Conservation (phyloP, 2,329 filamentous ascomycete genomes). For the Penicillium sp. region DNA sequence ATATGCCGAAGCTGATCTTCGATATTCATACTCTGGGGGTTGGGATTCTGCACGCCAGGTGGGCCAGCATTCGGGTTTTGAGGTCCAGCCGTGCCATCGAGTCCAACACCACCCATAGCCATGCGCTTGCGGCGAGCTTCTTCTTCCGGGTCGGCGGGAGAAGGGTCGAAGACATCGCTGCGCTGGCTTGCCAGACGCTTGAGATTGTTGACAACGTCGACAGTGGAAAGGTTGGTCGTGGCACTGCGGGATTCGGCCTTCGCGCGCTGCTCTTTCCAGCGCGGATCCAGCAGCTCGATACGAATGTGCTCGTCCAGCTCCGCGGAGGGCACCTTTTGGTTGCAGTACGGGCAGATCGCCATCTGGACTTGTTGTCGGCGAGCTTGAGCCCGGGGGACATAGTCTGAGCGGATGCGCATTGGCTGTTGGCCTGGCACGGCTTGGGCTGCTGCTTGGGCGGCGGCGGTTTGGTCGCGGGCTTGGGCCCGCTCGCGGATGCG, state of each 20-base stretch:
- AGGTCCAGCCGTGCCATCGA: conserved; percentile 28
- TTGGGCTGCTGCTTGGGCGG: conserved; percentile 75
- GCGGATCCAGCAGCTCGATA: conserved; percentile 89
- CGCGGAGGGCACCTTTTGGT: conserved; percentile 79
- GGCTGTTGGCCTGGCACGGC: conserved; percentile 56
- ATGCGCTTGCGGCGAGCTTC: conserved; percentile 74
- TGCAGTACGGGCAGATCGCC: conserved; percentile 87
- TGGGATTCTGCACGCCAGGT: conserved; percentile 26
- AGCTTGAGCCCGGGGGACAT: conserved; percentile 79
- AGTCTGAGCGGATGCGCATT: conserved; percentile 92
- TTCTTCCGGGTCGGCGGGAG: conserved; percentile 65
- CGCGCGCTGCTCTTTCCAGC: conserved; percentile 93
- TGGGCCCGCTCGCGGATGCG: conserved; percentile 60
- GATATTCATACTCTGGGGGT: conserved; percentile 61
- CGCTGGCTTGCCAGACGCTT: conserved; percentile 91
- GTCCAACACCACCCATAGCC: conserved; percentile 51
- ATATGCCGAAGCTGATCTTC: conserved; percentile 79
- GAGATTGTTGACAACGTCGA: conserved; percentile 87
- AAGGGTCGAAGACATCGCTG: conserved; percentile 76
- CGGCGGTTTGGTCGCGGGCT: conserved; percentile 64
- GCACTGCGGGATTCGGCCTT: conserved; percentile 82
- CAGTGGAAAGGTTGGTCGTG: conserved; percentile 80
- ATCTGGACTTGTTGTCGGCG: conserved; percentile 61
- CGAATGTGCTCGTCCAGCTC: conserved; percentile 92
- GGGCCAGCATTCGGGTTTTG: conserved; percentile 33